Evolutionary conservation across 352 stramenopile species (phyloP).

Genomic region (Aphanomyces euteiches): DNA sequence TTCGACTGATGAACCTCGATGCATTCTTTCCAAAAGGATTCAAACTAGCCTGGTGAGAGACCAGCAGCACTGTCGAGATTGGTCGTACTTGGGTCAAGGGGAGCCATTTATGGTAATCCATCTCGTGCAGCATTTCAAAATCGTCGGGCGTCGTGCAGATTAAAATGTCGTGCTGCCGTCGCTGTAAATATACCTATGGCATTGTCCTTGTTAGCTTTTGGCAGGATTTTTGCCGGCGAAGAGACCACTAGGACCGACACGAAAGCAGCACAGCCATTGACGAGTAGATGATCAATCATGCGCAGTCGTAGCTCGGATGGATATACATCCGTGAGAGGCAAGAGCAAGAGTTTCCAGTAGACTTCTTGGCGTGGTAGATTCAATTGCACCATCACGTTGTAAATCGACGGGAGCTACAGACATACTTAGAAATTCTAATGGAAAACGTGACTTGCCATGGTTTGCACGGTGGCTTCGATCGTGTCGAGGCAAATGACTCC

Average conservation of each 20-base stretch:
- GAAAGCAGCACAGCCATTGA: constrained; percentile 45
- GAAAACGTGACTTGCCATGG: neutral
- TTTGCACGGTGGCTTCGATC: constrained; percentile 26
- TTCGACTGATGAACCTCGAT: constrained; percentile 39
- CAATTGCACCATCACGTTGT: constrained; percentile 43
- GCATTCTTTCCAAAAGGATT: constrained; percentile 45
- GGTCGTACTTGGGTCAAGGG: neutral
- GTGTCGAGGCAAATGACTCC: constrained; percentile 45
- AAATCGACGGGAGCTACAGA: constrained; percentile 35
- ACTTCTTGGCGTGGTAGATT: constrained; percentile 35
- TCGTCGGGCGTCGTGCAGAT: constrained; percentile 31
- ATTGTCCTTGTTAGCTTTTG: neutral
- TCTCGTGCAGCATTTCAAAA: constrained; percentile 35
- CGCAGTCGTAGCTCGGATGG: constrained; percentile 45
- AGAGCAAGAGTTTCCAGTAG: constrained; percentile 42
- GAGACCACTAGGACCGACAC: constrained; percentile 44
- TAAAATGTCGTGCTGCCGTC: constrained; percentile 39
- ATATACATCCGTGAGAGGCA: constrained; percentile 38
- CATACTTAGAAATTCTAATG: neutral
- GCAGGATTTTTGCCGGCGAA: neutral
- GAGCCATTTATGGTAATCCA: constrained; percentile 39
- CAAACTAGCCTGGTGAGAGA: constrained; percentile 32
- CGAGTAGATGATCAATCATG: constrained; percentile 45
- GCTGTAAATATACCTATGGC: constrained; percentile 38
- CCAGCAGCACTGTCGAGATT: neutral